Conservation (phyloP, 495 filamentous ascomycete species). For the Annulohypoxylon bovei region DNA sequence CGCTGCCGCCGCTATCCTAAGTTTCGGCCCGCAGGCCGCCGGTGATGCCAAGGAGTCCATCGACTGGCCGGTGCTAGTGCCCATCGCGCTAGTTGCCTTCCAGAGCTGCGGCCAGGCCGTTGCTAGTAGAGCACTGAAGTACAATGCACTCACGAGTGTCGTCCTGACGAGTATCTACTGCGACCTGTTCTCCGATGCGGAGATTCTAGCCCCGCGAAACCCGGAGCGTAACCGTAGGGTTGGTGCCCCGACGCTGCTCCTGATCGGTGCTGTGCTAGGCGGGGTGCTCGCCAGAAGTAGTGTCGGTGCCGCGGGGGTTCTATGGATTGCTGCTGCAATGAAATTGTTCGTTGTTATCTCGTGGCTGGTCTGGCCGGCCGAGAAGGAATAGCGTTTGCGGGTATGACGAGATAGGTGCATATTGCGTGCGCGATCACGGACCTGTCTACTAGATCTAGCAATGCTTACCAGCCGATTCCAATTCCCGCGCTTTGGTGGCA, state of each 20-base stretch:
- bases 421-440: neutral
- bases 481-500: neutral
- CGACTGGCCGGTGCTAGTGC: conserved; percentile 67
- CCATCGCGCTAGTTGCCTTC: conserved; percentile 72
- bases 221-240: conserved; percentile 67
- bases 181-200: conserved; percentile 72
- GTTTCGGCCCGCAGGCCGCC: conserved; percentile 46
- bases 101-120: conserved; percentile 77
- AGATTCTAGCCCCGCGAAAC: conserved; percentile 62
- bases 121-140: conserved; percentile 70
- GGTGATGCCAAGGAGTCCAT: conserved; percentile 52
- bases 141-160: conserved; percentile 71
- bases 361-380: conserved; percentile 68
- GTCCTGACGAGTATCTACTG: conserved; percentile 78
- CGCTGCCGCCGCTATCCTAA: conserved; percentile 69
- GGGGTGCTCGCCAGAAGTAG: conserved; percentile 66
- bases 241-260: conserved; percentile 65
- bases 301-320: conserved; percentile 66
- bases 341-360: conserved; percentile 62
- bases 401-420: neutral
- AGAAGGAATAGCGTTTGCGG: conserved; percentile 26
- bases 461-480: conserved; percentile 12
- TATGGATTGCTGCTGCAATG: conserved; percentile 69
- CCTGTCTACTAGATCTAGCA: neutral
- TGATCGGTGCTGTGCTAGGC: conserved; percentile 68